Evolutionary conservation across 768 basidiomycete species (phyloP), one percentile per base, ranked within the genome.

Genomic region (Mycena pura): DNA sequence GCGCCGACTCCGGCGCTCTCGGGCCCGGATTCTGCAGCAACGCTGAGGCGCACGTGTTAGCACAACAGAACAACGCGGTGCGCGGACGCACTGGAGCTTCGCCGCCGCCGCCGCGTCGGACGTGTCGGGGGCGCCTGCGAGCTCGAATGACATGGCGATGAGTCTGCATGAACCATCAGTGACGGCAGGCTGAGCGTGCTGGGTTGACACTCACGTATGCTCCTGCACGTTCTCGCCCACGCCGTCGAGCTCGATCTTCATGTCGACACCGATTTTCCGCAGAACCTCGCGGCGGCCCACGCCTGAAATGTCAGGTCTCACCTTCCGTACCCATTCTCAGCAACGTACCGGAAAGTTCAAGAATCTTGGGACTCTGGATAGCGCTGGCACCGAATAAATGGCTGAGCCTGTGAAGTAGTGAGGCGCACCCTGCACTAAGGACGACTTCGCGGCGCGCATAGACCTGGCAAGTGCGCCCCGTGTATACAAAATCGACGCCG

Each of bases 221-320:
- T 86, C 84, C 62, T 85, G 83, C n/a, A 83, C 71, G 62, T 86
- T 86, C 68, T 78, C 76, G 1, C 86, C 85, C 13, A 87, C 84
- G 10, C 77, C 79, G 6, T 78, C 77, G 2, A 72, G 62, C 6
- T 65, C 31, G 24, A 72, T 43, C 55, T 74, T 73, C 22, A 73
- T 56, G 0, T 70, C 58, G 34, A 88, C 75, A 3, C 77, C 79
- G 13, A 81, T 60, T 10, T 57, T 69, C n/a, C 69, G 58, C 28
- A 86, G 72, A 21, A 82, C 56, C 1, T 71, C 71, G 2, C 46
- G 27, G 19, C 51, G 50, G 32, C 45, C 51, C 19, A 55, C 19
- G 10, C 44, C 50, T 46, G 13, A 10, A 25, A n/a, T 6, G 29
- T 25, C n/a, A n/a, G n/a, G 13, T 45, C 27, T 36, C 17, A 55